Evolutionary conservation across 768 basidiomycete genomes (phyloP), one percentile per base, ranked within the genome.

Genomic region (Strobilomyces echinocephalus): DNA sequence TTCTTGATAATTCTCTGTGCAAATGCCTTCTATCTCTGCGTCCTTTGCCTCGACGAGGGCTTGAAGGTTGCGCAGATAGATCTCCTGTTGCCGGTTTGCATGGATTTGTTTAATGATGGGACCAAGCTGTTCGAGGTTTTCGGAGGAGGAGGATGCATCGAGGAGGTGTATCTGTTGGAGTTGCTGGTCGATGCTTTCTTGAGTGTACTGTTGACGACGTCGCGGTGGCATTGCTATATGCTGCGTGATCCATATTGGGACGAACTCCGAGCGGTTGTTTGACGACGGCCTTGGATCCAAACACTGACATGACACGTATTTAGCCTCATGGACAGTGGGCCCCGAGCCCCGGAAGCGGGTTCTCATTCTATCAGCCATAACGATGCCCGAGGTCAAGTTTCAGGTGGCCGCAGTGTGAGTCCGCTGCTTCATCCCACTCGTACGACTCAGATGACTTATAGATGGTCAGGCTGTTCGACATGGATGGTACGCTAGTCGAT

Each of bases 1-100:
- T 72, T 98, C 95, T 72, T 95, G 92, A 64, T 98, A 97, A 70
- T 98, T 98, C 60, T 93, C 89, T 53, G 85, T 82, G 73, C 97
- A 98, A 69, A 97, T 94, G 55, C 82, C 84, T 73, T 98, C 92
- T 69, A 99, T 99, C 71, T 98, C 95, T 56, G 81, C 79, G 69
- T 99, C 97, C 74, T 97, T 97, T 59, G 93, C 84, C 64, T 92
- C 85, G 54, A 97, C 87, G 63, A 97, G 88, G n/a, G 75, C 78
- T 63, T 90, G 87, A 40, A 97, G 75, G 41, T 86, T 89, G 49
- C 88, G 82, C 51, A 98, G 79, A 72, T 92, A 98, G 11, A 83
- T 79, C 52, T 97, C 94, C 64, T 97, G 93, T 61, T 91, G 88
- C 48, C 88, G 78, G 67, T 83, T 89, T 60, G 84, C 81, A 72